Evolutionary conservation across 2,329 filamentous ascomycete species (phyloP).

Genomic region (Aphanoascus verrucosus): DNA sequence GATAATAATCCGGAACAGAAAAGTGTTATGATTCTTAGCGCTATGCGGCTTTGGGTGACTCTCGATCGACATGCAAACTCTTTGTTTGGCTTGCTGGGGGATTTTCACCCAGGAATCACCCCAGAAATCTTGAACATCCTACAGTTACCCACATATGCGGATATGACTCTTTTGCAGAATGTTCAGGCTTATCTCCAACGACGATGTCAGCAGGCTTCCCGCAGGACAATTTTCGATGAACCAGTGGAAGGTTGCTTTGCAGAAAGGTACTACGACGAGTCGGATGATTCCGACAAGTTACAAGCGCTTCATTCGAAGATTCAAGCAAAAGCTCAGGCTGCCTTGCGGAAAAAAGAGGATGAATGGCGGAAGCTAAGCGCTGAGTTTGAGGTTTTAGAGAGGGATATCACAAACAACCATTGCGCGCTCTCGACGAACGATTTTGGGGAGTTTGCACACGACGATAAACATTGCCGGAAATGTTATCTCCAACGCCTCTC

Average conservation of each 20-base stretch:
- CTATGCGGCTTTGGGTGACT: constrained; percentile 49
- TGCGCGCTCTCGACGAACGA: constrained; percentile 24
- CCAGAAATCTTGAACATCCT: constrained; percentile 45
- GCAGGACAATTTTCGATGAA: constrained; percentile 41
- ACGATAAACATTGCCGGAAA: constrained; percentile 34
- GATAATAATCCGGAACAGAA: constrained; percentile 39
- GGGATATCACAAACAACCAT: constrained; percentile 23
- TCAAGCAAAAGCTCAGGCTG: constrained; percentile 22
- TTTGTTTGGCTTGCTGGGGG: constrained; percentile 38
- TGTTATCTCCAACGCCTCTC: constrained; percentile 32
- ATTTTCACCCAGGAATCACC: constrained; percentile 44
- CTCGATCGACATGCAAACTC: constrained; percentile 43
- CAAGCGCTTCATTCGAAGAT: constrained; percentile 28
- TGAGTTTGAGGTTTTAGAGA: constrained; percentile 31
- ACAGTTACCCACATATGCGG: constrained; percentile 37
- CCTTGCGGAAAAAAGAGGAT: constrained; percentile 27
- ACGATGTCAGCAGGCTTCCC: constrained; percentile 23
- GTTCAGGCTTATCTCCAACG: constrained; percentile 43
- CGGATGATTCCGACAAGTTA: constrained; percentile 18
- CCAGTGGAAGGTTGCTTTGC: constrained; percentile 38
- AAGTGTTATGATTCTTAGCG: constrained; percentile 43
- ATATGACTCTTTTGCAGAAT: constrained; percentile 42
- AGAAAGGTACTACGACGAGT: constrained; percentile 35
- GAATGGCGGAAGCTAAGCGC: constrained; percentile 30
- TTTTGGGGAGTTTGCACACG: constrained; percentile 21